Base-by-base conservation (phyloP, 73 alveolate genomes). In the Tetrahymena thermophila region DNA sequence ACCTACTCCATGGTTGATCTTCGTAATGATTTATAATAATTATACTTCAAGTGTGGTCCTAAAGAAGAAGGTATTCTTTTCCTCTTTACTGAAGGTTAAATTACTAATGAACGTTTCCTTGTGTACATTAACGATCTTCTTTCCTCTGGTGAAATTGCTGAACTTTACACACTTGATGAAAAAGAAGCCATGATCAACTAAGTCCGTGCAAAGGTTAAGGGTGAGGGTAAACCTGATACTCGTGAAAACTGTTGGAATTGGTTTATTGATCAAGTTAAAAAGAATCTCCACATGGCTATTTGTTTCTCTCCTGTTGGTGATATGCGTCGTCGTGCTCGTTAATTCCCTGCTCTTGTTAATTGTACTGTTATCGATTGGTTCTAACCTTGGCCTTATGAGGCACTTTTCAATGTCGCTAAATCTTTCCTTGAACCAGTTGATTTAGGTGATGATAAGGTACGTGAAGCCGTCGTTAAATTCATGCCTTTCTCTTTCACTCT, bases 321-420 rank as follows among this genome's bases (percentile, higher is more conserved):
- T 94, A 58, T 97, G 94, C 96, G 98, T 35, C 97, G 97, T 97
- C 98, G 99, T 85, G 99, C 99, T 34, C 97, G 99, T 96, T 98
- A 99, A 97, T 99, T 99, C 99, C 99, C 99, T 3, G 99, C 99
- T 71, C 97, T 99, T 94, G 99, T 99, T 85, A 99, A 99, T 96
- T 99, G 99, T 96, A 98, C 99, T 95, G 99, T 97, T 85, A 99
- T 98, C 57, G 99, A 98, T 97, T 98, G 99, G 99, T 99, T 98
- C 99, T 99, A 99, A 97, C 99, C 99, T 17, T 99, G 99, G 99
- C 99, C 99, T 43, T 99, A 98, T 97, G 99, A 99, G 89, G 99
- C 99, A 57, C 98, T 99, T 84, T 97, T 98, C 84, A 97, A 99
- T 94, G 99, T 99, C 97, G 99, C 99, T 25, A 95, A 98, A 14